Evolutionary conservation across 495 filamentous ascomycete species (phyloP), one percentile per base, ranked within the genome.

Genomic region (Penicillium malachiteum): DNA sequence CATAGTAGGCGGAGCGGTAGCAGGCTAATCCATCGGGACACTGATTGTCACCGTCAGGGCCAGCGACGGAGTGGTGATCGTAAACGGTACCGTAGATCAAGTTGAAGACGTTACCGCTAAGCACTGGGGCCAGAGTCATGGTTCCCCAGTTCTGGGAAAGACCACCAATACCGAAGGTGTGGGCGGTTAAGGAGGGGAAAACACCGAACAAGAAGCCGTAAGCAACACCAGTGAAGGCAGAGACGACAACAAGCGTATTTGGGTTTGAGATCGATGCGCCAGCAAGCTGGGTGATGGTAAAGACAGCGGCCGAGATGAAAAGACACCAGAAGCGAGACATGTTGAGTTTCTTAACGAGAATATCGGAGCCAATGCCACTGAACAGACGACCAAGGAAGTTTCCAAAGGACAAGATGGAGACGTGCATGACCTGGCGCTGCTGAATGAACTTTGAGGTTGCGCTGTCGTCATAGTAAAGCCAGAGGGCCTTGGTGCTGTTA

Each of bases 131-230:
- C 14, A 97, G 73, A 0, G 89, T 97, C 88, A 98, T 96, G 59
- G 85, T 87, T 33, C 94, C 94, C 91, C 93, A 98, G 70, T 96
- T 96, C 69, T 90, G 87, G 59, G 82, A 87, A 16, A 98, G 77
- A n/a, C 94, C 92, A 55, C 84, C 78, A 37, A 96, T 85, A 30
- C 95, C 94, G 68, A 98, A 98, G 3, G 88, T 85, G 64, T 97
- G 92, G 11, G 92, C 89, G 3, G 92, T 87, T 46, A 98, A 84
- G 1, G 95, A 89, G 8, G 94, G 95, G 73, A 89, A 96, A 50
- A 96, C 91, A 60, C 95, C 94, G 65, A 97, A 97, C 3, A 97
- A 79, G 62, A 96, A 90, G 0, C 94, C 94, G 73, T 98, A 98
- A 5, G 85, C 94, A 7, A 97, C 57, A 38, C 94, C 94, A 5